Evolutionary conservation across 2,329 filamentous ascomycete species (phyloP), one percentile per base, ranked within the genome.

Genomic region (Aspergillus novofumigatus): DNA sequence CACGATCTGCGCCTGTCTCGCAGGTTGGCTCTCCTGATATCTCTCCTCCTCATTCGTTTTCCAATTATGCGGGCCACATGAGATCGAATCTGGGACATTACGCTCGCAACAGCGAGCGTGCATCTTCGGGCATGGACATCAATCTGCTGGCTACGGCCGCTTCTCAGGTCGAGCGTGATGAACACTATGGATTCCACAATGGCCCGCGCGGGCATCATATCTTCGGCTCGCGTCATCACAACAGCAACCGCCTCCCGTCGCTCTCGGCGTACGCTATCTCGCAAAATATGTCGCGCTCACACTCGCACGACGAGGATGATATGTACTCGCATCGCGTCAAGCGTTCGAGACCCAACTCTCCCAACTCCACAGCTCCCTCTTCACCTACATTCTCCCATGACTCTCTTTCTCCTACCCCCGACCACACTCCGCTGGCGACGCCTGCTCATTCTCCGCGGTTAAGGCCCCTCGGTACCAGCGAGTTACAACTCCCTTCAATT

Each of bases 401-500:
- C 75, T 97, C 93, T 10, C 83, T 93, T 49, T 97, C 93, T 9
- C 94, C 93, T 4, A 99, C 93, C 1, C 94, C 93, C 10, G 93
- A 97, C 70, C 92, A 97, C 79, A 97, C 94, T n/a, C 93, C 93
- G n/a, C 86, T 97, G 55, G 93, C 92, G 28, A 99, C 93, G 4
- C 93, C 93, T 4, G 93, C 92, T 47, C 94, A 97, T 75, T 97
- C 92, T 20, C 94, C 94, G 52, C 90, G 94, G 47, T 82, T 99
- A 65, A 85, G 92, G 59, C 91, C 93, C 3, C 88, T 90, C 69
- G 84, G 82, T 55, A 80, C 82, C 60, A 82, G 80, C 63, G 86
- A 89, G 63, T 82, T 93, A 66, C 92, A 97, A 73, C 81, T 97
- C 54, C 93, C 94, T 32, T 91, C 90, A 47, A 86, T 99, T 66